Percentiles rank a stretch among this genome's conserved stretches.
These are phyloP conservation scores for Funneliformis caledonium DNA, from an alignment of 371 early-diverging fungal species.

Conservation along the genomic window DNA sequence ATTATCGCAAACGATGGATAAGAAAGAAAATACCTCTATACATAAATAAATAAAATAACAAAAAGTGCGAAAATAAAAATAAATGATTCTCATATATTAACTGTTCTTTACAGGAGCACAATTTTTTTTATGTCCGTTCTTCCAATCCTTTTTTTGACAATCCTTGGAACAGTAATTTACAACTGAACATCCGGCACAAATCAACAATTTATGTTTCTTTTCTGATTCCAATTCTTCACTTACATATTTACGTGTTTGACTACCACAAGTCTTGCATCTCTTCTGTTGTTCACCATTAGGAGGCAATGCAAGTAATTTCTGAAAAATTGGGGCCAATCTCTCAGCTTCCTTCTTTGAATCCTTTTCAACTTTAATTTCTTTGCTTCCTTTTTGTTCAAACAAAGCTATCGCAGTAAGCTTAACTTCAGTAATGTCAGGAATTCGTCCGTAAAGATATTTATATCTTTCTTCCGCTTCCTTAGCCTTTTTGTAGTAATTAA, in stretches of 20 bases:
- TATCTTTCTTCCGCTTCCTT: constrained; percentile 62
- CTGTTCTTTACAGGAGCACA: constrained; percentile 43
- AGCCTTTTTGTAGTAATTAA: constrained; percentile 57
- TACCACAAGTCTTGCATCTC: constrained; percentile 56
- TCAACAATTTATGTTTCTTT: constrained; percentile 44
- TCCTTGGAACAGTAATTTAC: constrained; percentile 64
- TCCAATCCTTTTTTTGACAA: constrained; percentile 58
- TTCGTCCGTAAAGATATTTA: constrained; percentile 60
- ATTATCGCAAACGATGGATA: background rate
- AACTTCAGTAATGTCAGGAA: constrained; percentile 62
- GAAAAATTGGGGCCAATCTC: constrained; percentile 46
- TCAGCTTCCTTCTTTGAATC: constrained; percentile 48
- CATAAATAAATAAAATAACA: background rate
- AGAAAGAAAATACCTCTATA: background rate
- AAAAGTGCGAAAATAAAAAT: background rate
- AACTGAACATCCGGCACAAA: constrained; percentile 58
- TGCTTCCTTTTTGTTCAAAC: constrained; percentile 46
- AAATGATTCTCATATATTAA: background rate
- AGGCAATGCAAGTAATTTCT: constrained; percentile 9
- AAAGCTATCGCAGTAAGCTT: constrained; percentile 59
- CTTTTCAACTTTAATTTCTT: constrained; percentile 30
- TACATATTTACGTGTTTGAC: constrained; percentile 51
- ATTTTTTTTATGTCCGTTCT: constrained; percentile 50
- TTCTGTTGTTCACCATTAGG: constrained; percentile 48
- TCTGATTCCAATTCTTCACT: constrained; percentile 44